These are phyloP conservation scores for Tolypocladium tundrense DNA, from an alignment of 2,329 filamentous ascomycete genomes.

Conservation along the genomic window DNA sequence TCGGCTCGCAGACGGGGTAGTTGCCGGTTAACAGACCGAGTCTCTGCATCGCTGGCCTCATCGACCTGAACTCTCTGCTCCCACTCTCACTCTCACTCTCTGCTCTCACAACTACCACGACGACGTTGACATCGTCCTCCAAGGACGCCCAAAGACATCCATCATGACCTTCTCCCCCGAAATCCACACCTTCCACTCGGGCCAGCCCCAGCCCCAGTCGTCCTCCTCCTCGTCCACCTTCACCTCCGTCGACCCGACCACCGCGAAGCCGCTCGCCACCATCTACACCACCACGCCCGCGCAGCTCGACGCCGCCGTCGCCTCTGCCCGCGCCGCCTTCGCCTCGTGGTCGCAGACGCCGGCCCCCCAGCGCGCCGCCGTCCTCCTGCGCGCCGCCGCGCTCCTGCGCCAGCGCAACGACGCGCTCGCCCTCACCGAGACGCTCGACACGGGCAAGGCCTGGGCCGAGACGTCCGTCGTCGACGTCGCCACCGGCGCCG, in stretches of 20 bases:
- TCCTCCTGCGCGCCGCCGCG: conserved; percentile 66
- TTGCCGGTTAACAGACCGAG: too few relatives aligned
- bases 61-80: neutral
- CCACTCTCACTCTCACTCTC: neutral
- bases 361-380: conserved; percentile 62
- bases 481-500: conserved; percentile 72
- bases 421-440: conserved; percentile 68
- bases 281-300: conserved; percentile 58
- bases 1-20: too few relatives aligned
- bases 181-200: conserved; percentile 64
- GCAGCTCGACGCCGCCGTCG: conserved; percentile 62
- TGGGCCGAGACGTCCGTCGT: conserved; percentile 77
- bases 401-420: conserved; percentile 70
- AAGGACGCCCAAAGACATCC: too few relatives aligned
- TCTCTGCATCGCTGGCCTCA: too few relatives aligned
- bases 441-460: conserved; percentile 77
- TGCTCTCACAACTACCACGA: neutral
- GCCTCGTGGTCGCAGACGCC: conserved; percentile 66
- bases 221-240: conserved; percentile 50
- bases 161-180: conserved; percentile 26
- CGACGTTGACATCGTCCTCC: neutral
- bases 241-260: conserved; percentile 65
- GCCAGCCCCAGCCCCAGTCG: conserved; percentile 49
- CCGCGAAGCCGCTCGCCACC: conserved; percentile 55
- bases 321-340: conserved; percentile 63